Evolutionary conservation across 768 basidiomycete genomes (phyloP).

Genomic region (Tremella fuciformis): DNA sequence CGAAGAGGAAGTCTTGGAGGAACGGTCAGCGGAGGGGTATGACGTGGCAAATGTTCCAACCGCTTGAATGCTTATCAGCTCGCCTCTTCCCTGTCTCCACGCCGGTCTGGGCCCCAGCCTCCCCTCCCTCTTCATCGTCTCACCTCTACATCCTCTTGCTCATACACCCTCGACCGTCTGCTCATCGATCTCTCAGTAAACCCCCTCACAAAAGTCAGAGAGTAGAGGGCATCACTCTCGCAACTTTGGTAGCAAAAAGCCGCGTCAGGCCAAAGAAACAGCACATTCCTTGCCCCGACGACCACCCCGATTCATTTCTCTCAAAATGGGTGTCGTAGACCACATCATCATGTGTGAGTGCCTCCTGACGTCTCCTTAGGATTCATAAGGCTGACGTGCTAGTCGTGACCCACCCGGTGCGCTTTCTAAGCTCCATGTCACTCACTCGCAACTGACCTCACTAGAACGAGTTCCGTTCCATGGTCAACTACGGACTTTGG

Average conservation of each 20-base stretch:
- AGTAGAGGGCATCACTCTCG: not conserved
- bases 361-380: not conserved
- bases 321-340: conserved; percentile 17
- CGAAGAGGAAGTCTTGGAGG: not conserved
- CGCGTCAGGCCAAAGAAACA: not conserved
- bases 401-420: conserved; percentile 36
- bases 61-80: too few relatives aligned
- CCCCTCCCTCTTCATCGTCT: conserved; percentile 6
- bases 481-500: conserved; percentile 79
- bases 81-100: too few relatives aligned
- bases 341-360: conserved; percentile 16
- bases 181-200: not conserved
- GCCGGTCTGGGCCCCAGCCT: not conserved
- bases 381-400: conserved; percentile 2
- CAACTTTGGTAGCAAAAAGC: not conserved
- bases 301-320: not conserved
- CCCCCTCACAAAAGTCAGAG: not conserved
- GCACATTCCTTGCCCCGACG: not conserved
- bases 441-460: conserved; percentile 1
- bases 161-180: not conserved
- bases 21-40: not conserved
- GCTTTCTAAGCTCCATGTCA: too few relatives aligned
- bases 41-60: conserved; percentile 2
- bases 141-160: too few relatives aligned
- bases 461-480: conserved; percentile 68